phyloP scores from a whole-genome alignment of 208 protist species.

The Entamoeba histolytica region DNA sequence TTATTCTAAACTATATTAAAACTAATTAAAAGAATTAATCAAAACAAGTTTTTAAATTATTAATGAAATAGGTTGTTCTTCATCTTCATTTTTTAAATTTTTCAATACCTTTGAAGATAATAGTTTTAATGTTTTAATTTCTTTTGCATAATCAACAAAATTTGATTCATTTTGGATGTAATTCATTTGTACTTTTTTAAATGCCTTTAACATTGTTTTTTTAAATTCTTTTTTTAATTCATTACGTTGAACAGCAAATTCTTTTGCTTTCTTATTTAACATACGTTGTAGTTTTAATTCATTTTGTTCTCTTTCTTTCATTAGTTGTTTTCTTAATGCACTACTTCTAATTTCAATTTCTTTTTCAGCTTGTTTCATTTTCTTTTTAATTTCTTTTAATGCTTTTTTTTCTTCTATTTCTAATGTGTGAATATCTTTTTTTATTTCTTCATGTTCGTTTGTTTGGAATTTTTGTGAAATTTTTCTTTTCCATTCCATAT shows the following conservation, averaged over 20 bases:
- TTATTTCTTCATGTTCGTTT: background rate
- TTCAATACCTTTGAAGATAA: no score
- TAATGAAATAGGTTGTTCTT: no score
- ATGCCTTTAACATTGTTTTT: background rate
- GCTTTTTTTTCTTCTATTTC: background rate
- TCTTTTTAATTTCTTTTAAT: background rate
- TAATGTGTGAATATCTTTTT: background rate
- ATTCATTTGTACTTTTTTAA: background rate
- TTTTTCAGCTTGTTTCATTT: background rate
- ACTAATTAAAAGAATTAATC: no score
- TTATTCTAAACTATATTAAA: no score
- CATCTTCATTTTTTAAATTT: no score
- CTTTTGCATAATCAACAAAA: no score
- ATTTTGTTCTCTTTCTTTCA: background rate
- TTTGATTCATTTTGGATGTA: no score
- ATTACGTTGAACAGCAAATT: background rate
- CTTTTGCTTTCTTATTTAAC: background rate
- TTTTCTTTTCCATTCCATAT: background rate
- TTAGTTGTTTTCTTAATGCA: background rate
- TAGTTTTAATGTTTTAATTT: no score
- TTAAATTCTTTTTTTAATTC: background rate
- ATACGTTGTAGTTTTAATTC: background rate
- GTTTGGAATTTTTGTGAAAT: background rate
- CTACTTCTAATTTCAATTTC: background rate
- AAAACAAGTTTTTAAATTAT: no score